Percentiles rank a stretch among this genome's conserved stretches.
These are phyloP conservation scores for Xylaria palmicola DNA, from an alignment of 495 filamentous ascomycete genomes.

Conservation along the genomic window DNA sequence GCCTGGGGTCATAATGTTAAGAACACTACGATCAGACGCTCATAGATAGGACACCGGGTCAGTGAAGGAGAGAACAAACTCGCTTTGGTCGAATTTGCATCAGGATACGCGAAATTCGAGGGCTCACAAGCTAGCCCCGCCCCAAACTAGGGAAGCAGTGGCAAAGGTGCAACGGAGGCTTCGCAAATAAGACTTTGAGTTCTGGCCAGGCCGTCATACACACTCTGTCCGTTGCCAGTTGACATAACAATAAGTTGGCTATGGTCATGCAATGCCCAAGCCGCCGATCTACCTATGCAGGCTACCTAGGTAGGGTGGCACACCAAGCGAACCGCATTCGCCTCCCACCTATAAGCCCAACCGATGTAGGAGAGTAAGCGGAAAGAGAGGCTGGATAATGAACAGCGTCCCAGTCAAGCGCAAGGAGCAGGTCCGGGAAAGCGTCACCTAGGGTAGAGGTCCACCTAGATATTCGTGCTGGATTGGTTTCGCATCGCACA, in stretches of 20 bases:
- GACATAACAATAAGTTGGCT: background rate
- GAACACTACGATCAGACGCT: background rate
- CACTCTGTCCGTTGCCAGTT: constrained; percentile 3
- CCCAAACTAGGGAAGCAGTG: constrained; percentile 5
- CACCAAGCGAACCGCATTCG: background rate
- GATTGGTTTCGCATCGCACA: background rate
- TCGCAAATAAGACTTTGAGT: background rate
- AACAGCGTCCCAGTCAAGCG: background rate
- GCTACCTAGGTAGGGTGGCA: background rate
- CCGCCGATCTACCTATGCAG: constrained; percentile 8
- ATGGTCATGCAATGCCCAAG: background rate
- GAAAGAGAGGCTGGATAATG: background rate
- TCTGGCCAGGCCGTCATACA: background rate
- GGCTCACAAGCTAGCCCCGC: constrained; percentile 18
- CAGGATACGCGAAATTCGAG: constrained; percentile 1
- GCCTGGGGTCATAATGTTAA: constrained; percentile 1
- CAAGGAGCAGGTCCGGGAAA: background rate
- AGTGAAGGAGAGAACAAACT: constrained; percentile 15
- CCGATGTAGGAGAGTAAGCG: background rate
- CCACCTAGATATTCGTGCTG: background rate
- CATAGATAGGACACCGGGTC: background rate
- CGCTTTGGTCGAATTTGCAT: constrained; percentile 18
- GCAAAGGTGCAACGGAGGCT: constrained; percentile 14
- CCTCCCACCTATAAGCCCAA: background rate
- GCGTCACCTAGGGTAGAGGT: background rate